Evolutionary conservation across 805 yeast genomes (phyloP).

Genomic region (Wickerhamia fluorescens): DNA sequence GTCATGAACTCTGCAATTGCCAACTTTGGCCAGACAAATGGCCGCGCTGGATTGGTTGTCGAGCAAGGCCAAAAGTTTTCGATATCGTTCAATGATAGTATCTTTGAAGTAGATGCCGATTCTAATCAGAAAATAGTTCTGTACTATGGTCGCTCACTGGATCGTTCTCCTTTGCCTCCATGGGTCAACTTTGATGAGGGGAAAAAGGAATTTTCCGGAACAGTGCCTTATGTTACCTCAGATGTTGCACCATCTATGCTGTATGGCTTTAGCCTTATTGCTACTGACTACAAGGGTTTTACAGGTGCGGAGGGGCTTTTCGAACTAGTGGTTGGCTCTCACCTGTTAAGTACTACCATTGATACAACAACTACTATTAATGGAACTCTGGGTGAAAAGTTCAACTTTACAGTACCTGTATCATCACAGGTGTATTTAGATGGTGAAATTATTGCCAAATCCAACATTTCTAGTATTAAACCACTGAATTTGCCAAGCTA

Average conservation of each 20-base stretch:
- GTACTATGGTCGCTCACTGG: conserved; percentile 75
- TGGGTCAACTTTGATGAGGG: conserved; percentile 73
- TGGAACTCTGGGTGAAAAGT: conserved; percentile 54
- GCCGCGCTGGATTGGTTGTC: conserved; percentile 65
- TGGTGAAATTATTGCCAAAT: conserved; percentile 36
- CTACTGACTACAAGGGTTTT: conserved; percentile 69
- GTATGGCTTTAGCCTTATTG: conserved; percentile 67
- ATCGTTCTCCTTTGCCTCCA: conserved; percentile 82
- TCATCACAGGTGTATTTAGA: conserved; percentile 59
- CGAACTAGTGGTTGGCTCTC: conserved; percentile 79
- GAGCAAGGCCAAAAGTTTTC: conserved; percentile 62
- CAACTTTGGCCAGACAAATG: conserved; percentile 68
- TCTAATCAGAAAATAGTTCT: conserved; percentile 48
- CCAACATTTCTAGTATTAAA: conserved; percentile 49
- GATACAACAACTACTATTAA: conserved; percentile 53
- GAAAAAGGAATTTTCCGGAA: conserved; percentile 68
- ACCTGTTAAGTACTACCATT: conserved; percentile 62
- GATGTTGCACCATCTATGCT: conserved; percentile 79
- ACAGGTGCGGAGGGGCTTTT: conserved; percentile 67
- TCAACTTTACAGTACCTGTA: conserved; percentile 55
- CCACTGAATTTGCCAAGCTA: conserved; percentile 55
- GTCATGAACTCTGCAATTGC: conserved; percentile 48
- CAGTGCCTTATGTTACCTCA: conserved; percentile 82
- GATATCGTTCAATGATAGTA: conserved; percentile 53
- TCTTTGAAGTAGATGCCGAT: conserved; percentile 43